Conservation (phyloP, 1,284 basidiomycete species). For the Rhodotorula glutinis region DNA sequence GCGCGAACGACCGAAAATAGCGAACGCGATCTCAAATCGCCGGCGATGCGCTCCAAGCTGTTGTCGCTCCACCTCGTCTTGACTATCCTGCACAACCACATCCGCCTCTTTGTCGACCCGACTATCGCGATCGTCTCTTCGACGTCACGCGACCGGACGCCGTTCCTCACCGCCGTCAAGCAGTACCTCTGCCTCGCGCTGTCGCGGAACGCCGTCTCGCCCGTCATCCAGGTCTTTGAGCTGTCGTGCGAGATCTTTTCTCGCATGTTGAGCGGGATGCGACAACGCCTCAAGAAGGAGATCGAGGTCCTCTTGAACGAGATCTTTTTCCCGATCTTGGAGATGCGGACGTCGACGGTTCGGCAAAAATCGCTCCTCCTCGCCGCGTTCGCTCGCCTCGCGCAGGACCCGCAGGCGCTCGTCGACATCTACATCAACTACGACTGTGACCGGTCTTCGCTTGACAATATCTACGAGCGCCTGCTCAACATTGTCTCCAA, state of each 20-base stretch:
- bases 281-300: slow-evolving; percentile 99
- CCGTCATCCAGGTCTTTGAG: slow-evolving; percentile 96
- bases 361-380: slow-evolving; percentile 91
- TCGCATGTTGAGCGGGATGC: slow-evolving; percentile 87
- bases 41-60: slow-evolving; percentile 92
- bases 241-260: slow-evolving; percentile 98
- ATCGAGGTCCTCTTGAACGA: slow-evolving; percentile 97
- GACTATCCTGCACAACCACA: slow-evolving; percentile 86
- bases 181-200: slow-evolving; percentile 92
- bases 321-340: slow-evolving; percentile 97
- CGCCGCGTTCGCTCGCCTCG: slow-evolving; percentile 72
- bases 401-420: slow-evolving; percentile 89
- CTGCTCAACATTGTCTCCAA: slow-evolving; percentile 93
- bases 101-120: slow-evolving; percentile 81
- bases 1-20: no score
- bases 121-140: slow-evolving; percentile 81
- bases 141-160: slow-evolving; percentile 76
- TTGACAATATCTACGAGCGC: slow-evolving; percentile 94
- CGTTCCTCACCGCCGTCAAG: slow-evolving; percentile 86
- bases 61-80: slow-evolving; percentile 88
- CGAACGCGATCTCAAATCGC: slow-evolving; percentile 87
- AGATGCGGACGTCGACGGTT: slow-evolving; percentile 94
- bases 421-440: slow-evolving; percentile 98
- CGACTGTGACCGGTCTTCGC: slow-evolving; percentile 87
- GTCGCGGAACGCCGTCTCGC: slow-evolving; percentile 91